A percentile compares a stretch with the other conserved stretches of the same genome.
Evolutionary conservation across 2,329 filamentous ascomycete species (phyloP).

Genomic region (Camptophora hylomeconis): DNA sequence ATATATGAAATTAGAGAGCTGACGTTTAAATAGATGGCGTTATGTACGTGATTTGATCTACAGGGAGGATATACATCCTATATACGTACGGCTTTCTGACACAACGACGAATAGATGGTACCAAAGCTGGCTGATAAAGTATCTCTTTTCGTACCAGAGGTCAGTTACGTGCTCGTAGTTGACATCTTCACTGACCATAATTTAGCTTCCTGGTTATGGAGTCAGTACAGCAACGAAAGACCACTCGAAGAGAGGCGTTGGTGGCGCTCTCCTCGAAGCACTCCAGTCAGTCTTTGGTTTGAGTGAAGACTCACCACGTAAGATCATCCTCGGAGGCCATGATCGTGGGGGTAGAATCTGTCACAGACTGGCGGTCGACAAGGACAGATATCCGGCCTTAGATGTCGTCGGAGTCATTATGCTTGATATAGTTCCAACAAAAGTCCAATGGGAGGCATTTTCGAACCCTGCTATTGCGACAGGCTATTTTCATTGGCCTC

Average conservation of each 20-base stretch:
- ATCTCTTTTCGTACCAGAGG: conserved; percentile 16
- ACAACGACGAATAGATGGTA: conserved; percentile 8
- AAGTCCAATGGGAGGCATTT: conserved; percentile 33
- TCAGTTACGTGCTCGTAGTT: not conserved
- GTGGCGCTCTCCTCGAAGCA: conserved; percentile 29
- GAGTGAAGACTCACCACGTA: conserved; percentile 15
- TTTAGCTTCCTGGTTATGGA: conserved; percentile 15
- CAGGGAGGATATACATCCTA: conserved; percentile 3
- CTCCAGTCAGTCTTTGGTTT: conserved; percentile 22
- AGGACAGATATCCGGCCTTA: conserved; percentile 15
- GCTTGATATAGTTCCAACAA: conserved; percentile 38
- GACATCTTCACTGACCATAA: not conserved
- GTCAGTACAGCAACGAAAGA: conserved; percentile 14
- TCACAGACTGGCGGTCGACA: conserved; percentile 36
- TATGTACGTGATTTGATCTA: conserved; percentile 8
- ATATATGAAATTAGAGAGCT: no score
- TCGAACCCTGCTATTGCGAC: conserved; percentile 23
- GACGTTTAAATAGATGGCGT: conserved; percentile 7
- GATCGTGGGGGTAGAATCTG: conserved; percentile 38
- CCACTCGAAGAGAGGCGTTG: conserved; percentile 29
- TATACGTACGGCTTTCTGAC: not conserved
- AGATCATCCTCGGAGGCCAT: conserved; percentile 35
- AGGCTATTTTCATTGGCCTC: conserved; percentile 38
- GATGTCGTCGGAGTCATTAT: conserved; percentile 29
- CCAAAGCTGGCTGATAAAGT: conserved; percentile 10